Evolutionary conservation across 345 rosid genomes (phyloP).

Genomic region (Eucalyptus camaldulensis): DNA sequence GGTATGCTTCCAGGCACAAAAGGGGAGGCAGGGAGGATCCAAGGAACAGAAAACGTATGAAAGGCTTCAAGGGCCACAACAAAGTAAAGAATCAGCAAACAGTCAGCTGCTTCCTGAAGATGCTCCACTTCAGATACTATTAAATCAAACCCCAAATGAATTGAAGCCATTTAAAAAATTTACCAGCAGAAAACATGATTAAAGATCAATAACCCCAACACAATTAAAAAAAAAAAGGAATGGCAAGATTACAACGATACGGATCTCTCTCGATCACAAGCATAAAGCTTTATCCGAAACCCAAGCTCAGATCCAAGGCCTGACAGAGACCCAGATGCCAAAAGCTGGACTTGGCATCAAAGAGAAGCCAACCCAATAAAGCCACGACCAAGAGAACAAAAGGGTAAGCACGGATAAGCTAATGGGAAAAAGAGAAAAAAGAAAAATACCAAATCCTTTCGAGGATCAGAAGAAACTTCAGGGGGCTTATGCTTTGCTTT

Average conservation of each 20-base stretch:
- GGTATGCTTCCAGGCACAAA: not conserved
- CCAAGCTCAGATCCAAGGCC: not conserved
- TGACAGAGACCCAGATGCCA: not conserved
- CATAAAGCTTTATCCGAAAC: not conserved
- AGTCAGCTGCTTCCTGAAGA: not conserved
- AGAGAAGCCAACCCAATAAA: not conserved
- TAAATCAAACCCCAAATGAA: not conserved
- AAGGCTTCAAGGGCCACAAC: not conserved
- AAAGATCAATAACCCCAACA: not conserved
- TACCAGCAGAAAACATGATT: not conserved
- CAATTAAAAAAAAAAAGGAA: not conserved
- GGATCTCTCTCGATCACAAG: not conserved
- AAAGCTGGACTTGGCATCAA: not conserved
- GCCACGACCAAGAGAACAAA: not conserved
- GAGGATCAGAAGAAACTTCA: not conserved
- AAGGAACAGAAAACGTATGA: not conserved
- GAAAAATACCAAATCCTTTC: not conserved
- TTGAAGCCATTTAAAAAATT: not conserved
- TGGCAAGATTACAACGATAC: not conserved
- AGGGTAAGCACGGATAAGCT: not conserved
- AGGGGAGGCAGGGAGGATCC: not conserved
- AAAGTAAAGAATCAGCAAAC: not conserved
- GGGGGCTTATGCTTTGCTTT: not conserved
- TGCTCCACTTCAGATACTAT: not conserved
- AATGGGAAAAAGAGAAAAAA: not conserved